Evolutionary conservation across 2,329 filamentous ascomycete species (phyloP), one percentile per base, ranked within the genome.

Genomic region (Cladosporium sp.): DNA sequence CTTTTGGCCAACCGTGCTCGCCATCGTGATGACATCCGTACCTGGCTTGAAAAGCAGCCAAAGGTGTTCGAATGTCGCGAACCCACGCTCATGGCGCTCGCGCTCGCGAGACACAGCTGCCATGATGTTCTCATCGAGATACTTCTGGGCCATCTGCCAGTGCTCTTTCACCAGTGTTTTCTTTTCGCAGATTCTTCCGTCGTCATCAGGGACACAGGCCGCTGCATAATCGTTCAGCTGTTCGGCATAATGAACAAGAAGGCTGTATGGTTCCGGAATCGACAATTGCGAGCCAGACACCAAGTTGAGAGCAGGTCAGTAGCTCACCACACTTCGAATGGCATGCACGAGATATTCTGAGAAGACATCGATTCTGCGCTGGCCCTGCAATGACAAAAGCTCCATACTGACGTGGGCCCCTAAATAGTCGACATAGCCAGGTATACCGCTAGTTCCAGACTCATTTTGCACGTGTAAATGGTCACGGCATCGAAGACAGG

Each of bases 21-120:
- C 15, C 11, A 7, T 29, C 1, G 30, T 22, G 7, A 43, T 9
- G 5, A 27, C 20, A 15, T 43, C 41, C 7, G 20, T 30, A 4
- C 41, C 41, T 9, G 41, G 41, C 22, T 43, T 43, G 20, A 43
- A 43, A 5, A 43, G 24, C 3, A 43, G 41, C 41, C 41, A 43
- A 11, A 43, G 24, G 12, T 30, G 19, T 30, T 43, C 41, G 24
- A 43, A 43, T 9, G 41, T 43, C 8, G 41, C 41, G 13, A 29
- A 43, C 7, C 41, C 29, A 29, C 41, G 24, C 20, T 29, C 12
- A 22, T 32, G 20, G 11, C 41, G n/a, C 12, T 17, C 41, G 22
- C 8, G 41, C n/a, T 43, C 41, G 7, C 27, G 15, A 8, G 12
- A 13, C n/a, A 43, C n/a, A 11, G 13, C 41, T 5, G 41, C 20